phyloP scores from a whole-genome alignment of 192 early-diverging fungal genomes.

The Backusella mclennaniae region DNA sequence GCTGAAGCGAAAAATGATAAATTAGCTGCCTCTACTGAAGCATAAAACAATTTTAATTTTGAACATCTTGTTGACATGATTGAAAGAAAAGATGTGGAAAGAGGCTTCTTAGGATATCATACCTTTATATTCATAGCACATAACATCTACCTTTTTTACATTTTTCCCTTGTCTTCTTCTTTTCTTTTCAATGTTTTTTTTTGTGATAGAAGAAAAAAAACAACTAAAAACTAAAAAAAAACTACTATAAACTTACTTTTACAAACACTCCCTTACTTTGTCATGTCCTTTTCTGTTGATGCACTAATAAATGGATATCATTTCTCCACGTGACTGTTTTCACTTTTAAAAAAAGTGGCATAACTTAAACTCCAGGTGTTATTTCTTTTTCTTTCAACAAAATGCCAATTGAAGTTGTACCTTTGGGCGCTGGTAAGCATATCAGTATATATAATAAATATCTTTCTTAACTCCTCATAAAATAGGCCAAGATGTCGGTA shows the following conservation, averaged over 20 bases:
- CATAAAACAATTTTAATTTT: background rate
- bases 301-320: background rate
- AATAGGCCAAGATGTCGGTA: conserved; percentile 87
- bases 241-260: background rate
- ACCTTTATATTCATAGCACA: background rate
- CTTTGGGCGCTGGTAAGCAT: conserved; percentile 51
- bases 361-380: too few species aligned
- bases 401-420: conserved; percentile 35
- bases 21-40: background rate
- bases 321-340: too few species aligned
- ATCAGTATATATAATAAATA: background rate
- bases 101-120: background rate
- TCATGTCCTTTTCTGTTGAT: background rate
- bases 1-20: background rate
- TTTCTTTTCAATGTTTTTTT: background rate
- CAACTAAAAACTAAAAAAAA: background rate
- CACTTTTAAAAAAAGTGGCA: too few species aligned
- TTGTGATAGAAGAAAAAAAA: background rate
- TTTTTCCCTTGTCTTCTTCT: background rate
- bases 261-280: background rate
- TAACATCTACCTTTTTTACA: background rate
- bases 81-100: background rate
- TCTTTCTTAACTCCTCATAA: background rate
- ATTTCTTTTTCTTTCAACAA: too few species aligned
- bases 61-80: background rate